A percentile compares a stretch with the other conserved stretches of the same genome.
These are phyloP conservation scores for Gonapodya sp. DNA, from an alignment of 192 early-diverging fungal genomes.

Conservation along the genomic window DNA sequence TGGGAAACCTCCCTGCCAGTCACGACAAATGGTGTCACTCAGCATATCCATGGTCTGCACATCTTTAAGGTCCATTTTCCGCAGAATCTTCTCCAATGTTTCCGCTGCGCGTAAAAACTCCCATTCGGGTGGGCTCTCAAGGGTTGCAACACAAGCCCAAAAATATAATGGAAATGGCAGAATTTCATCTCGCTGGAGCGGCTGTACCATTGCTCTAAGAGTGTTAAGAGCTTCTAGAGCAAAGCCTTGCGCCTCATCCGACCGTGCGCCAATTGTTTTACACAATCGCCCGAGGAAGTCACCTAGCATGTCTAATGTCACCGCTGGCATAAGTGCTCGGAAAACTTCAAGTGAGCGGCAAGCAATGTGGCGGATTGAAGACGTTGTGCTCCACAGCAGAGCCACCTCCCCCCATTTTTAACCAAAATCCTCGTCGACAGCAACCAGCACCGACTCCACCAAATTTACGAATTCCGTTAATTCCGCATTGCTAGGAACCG, in stretches of 20 bases:
- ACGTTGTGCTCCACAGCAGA: slow-evolving; percentile 70
- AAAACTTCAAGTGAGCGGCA: slow-evolving; percentile 79
- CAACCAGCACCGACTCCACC: slow-evolving; percentile 22
- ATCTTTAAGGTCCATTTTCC: slow-evolving; percentile 47
- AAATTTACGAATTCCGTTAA: background rate
- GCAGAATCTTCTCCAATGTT: slow-evolving; percentile 52
- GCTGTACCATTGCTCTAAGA: slow-evolving; percentile 48
- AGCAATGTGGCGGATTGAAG: slow-evolving; percentile 75
- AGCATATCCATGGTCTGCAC: slow-evolving; percentile 32
- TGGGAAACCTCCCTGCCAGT: slow-evolving; percentile 64
- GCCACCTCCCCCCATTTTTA: slow-evolving; percentile 73
- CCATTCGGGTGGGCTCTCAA: slow-evolving; percentile 63
- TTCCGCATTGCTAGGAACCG: slow-evolving; percentile 17
- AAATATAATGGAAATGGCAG: slow-evolving; percentile 67
- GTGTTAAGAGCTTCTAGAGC: slow-evolving; percentile 68
- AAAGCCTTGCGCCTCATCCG: slow-evolving; percentile 70
- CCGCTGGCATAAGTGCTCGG: slow-evolving; percentile 55
- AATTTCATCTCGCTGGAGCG: slow-evolving; percentile 40
- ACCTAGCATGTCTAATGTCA: slow-evolving; percentile 63
- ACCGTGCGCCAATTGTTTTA: slow-evolving; percentile 63
- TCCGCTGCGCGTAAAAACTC: slow-evolving; percentile 62
- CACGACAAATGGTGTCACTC: slow-evolving; percentile 49
- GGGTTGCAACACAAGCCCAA: slow-evolving; percentile 65
- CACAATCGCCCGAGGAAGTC: slow-evolving; percentile 68
- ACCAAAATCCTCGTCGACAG: slow-evolving; percentile 26